A percentile compares a stretch with the other conserved stretches of the same genome.
phyloP scores from a whole-genome alignment of 164 flowering plant species.

The Sedum album region DNA sequence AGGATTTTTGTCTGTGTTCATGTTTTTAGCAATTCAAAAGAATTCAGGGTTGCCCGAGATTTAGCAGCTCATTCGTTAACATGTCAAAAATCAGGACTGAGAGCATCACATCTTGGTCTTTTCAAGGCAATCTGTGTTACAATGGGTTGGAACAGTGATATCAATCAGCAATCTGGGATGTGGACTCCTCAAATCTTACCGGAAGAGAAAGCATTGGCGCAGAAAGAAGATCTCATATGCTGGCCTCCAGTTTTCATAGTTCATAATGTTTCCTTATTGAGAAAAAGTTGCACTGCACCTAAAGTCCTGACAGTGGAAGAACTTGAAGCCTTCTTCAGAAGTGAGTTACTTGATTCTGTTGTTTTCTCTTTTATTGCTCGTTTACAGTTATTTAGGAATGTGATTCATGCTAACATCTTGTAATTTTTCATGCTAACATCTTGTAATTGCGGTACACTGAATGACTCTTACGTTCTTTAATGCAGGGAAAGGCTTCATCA shows the following conservation, averaged over 20 bases:
- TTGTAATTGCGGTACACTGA: too few relatives aligned
- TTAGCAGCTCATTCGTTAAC: constrained; percentile 29
- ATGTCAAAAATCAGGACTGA: constrained; percentile 20
- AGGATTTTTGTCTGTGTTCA: not conserved
- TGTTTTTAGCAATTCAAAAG: constrained; percentile 27
- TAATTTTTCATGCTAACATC: too few relatives aligned
- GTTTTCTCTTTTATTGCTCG: too few relatives aligned
- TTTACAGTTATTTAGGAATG: constrained; percentile 7
- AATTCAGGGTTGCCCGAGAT: constrained; percentile 26
- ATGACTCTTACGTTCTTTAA: too few relatives aligned
- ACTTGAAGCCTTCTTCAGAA: constrained; percentile 25
- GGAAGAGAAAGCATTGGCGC: too few relatives aligned
- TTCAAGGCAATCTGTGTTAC: constrained; percentile 32
- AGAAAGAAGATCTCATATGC: constrained; percentile 31
- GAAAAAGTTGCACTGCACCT: constrained; percentile 14
- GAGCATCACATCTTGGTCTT: constrained; percentile 25
- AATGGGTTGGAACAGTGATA: constrained; percentile 26
- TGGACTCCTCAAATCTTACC: constrained; percentile 24
- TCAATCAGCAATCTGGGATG: constrained; percentile 15
- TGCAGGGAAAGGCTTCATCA: too few relatives aligned
- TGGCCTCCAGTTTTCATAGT: too few relatives aligned
- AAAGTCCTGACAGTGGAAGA: constrained; percentile 20
- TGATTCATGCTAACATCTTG: too few relatives aligned
- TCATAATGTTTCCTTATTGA: constrained; percentile 20
- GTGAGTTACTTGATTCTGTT: constrained; percentile 12